Evolutionary conservation across 441 rosid species (phyloP).

Genomic region (Dalechampia spathulata): DNA sequence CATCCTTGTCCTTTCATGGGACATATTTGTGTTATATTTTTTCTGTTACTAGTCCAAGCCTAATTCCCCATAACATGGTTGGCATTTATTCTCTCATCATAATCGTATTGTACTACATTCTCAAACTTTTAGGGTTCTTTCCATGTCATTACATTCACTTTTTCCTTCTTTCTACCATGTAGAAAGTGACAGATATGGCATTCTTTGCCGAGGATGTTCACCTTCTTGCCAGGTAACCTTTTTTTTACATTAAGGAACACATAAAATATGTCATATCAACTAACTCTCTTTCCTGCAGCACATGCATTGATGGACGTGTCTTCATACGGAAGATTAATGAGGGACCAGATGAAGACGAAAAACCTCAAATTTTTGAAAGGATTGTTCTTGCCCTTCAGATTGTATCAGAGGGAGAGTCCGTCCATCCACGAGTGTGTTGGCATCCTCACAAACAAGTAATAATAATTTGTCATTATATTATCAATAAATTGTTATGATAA

Average conservation of each 20-base stretch:
- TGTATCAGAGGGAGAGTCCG: conserved; percentile 43
- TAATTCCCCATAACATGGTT: background rate
- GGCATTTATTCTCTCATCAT: background rate
- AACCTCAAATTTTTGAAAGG: conserved; percentile 64
- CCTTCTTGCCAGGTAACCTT: conserved; percentile 76
- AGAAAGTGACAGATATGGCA: conserved; percentile 92
- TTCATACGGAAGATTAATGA: conserved; percentile 71
- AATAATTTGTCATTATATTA: background rate
- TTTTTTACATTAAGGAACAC: conserved; percentile 5
- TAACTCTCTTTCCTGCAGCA: conserved; percentile 39
- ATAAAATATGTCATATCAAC: conserved; percentile 1
- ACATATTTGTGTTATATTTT: too few relatives aligned
- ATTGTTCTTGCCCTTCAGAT: conserved; percentile 64
- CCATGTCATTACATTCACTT: background rate
- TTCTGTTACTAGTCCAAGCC: background rate
- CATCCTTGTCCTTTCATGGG: too few relatives aligned
- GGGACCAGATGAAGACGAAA: conserved; percentile 78
- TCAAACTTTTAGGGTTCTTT: background rate
- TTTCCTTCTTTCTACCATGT: conserved; percentile 13
- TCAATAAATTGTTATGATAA: background rate
- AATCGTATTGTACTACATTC: background rate
- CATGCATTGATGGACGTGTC: conserved; percentile 71
- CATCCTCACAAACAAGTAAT: conserved; percentile 88
- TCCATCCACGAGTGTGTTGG: conserved; percentile 92
- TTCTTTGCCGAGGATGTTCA: conserved; percentile 93